Conservation (phyloP, 2,329 filamentous ascomycete genomes). For the Tolypocladium cylindrosporum region DNA sequence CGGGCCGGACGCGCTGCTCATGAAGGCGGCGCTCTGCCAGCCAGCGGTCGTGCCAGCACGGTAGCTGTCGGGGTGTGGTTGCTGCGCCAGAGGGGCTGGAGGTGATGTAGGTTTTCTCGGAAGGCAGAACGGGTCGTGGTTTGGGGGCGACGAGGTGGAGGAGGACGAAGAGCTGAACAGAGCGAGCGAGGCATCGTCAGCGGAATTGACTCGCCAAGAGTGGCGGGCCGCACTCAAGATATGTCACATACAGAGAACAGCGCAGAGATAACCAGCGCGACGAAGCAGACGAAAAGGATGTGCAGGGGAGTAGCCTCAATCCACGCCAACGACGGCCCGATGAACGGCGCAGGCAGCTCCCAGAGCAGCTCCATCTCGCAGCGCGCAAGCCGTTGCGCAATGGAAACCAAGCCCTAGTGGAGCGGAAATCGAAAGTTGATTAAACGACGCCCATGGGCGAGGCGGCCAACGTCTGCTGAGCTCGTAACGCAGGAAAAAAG, state of each 20-base stretch:
- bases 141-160: conserved; percentile 71
- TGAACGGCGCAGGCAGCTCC: conserved; percentile 22
- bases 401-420: not conserved
- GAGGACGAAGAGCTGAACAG: conserved; percentile 44
- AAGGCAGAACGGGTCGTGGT: conserved; percentile 61
- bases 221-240: too few relatives aligned
- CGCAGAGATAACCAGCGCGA: conserved; percentile 20
- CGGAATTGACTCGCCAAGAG: not conserved
- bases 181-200: conserved; percentile 3
- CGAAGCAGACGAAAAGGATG: conserved; percentile 24
- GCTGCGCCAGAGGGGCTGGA: conserved; percentile 46
- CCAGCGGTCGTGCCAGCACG: conserved; percentile 82
- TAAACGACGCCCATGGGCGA: not conserved
- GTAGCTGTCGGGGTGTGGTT: conserved; percentile 41
- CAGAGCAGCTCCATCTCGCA: conserved; percentile 10
- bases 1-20: conserved; percentile 25
- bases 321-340: conserved; percentile 24
- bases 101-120: conserved; percentile 80
- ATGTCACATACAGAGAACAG: conserved; percentile 26
- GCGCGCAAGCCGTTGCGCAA: not conserved
- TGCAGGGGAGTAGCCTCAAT: conserved; percentile 27
- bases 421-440: not conserved
- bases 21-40: conserved; percentile 47
- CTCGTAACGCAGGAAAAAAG: conserved; percentile 2
- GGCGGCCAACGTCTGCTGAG: too few relatives aligned